Evolutionary conservation across 148 eudicot species (phyloP).

Genomic region (Persicaria tinctoria): DNA sequence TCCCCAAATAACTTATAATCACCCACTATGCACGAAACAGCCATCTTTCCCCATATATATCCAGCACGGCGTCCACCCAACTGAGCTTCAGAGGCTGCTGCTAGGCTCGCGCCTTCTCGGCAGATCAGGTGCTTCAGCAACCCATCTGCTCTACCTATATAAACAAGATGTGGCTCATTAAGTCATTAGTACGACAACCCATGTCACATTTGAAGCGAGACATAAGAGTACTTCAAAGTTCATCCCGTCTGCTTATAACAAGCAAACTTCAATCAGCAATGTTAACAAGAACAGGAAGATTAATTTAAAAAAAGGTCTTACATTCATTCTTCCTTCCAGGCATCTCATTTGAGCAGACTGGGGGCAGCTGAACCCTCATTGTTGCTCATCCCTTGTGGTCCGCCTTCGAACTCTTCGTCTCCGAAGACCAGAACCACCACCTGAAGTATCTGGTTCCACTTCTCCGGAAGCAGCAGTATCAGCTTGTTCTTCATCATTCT

Average conservation of each 20-base stretch:
- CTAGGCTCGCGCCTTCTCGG: not conserved
- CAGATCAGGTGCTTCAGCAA: not conserved
- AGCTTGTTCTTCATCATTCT: slow-evolving; percentile 37
- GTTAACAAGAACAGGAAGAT: too few species aligned
- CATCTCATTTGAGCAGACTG: not conserved
- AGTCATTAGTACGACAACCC: not conserved
- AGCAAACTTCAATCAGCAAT: not conserved
- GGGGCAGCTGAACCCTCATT: slow-evolving; percentile 2
- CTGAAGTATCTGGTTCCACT: slow-evolving; percentile 43
- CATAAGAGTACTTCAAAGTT: not conserved
- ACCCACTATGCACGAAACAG: not conserved
- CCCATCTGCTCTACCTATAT: slow-evolving; percentile 1
- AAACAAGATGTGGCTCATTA: not conserved
- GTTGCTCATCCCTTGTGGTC: slow-evolving; percentile 36
- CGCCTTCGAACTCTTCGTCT: slow-evolving; percentile 36
- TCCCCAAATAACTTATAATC: slow-evolving; percentile 4
- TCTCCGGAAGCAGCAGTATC: slow-evolving; percentile 36
- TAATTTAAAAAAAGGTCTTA: not conserved
- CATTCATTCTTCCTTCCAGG: not conserved
- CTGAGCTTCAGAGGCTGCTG: not conserved
- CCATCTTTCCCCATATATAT: not conserved
- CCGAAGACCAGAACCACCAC: slow-evolving; percentile 35
- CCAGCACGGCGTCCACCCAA: not conserved
- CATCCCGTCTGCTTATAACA: too few species aligned
- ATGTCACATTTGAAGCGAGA: not conserved